Base-by-base conservation (phyloP, 805 yeast species). In the Grigorovia transvaalensis region DNA sequence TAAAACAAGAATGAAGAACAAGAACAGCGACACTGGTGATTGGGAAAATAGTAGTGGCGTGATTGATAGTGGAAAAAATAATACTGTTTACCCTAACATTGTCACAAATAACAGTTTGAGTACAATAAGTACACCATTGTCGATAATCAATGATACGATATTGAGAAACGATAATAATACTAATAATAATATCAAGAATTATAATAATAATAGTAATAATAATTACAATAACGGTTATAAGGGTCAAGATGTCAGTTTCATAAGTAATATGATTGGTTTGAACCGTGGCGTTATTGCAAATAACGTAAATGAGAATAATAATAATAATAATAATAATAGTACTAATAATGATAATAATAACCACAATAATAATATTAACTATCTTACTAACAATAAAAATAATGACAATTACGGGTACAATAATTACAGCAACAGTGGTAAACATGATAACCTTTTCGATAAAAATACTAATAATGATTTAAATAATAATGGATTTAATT, bases 401-500 rank as follows among this genome's bases (percentile, higher is more conserved):
- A 35, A 20, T 11, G 6, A 23, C 27, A 23, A 23, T 23, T 23
- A 23, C 6, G 27, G 27, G 6, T 23, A 23, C 27, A n/a, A 15
- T 38, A 13, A 2, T 12, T 20, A 46, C 13, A 35, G 13, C 19
- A 46, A 46, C 18, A 15, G 15, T 35, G 35, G 18, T 35, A 15
- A 20, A n/a, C 2, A 18, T 3, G n/a, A 18, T n/a, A 23, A 6
- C 5, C 7, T 9, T n/a, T 9, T 13, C 8, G 13, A n/a, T 29
- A 44, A 44, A 2, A n/a, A 4, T 17, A 18, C 8, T 17, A 4
- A n/a, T 29, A 44, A 44, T 17, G 13, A 17, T 44, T 44, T 13
- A 8, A 30, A 18, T n/a, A 46, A 46, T 19, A 19, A 17, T 19
- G 48, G 43, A 4, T 61, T 53, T 47, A 57, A 59, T 50, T 46